Evolutionary conservation across 768 basidiomycete species (phyloP).

Genomic region (Phaffia australis): DNA sequence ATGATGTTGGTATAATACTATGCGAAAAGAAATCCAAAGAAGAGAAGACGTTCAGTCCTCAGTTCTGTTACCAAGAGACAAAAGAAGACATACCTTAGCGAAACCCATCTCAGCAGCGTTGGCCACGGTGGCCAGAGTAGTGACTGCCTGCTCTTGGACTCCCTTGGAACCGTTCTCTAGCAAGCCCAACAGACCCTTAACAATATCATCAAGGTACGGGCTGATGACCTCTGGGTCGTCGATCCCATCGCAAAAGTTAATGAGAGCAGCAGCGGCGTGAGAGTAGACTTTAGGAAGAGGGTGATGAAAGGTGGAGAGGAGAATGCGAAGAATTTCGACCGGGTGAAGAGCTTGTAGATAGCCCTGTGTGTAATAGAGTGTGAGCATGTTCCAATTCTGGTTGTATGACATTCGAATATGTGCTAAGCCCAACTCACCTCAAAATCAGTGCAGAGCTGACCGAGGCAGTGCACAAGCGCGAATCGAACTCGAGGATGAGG

Average conservation of each 20-base stretch:
- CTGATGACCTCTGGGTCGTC: conserved; percentile 60
- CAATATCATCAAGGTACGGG: conserved; percentile 69
- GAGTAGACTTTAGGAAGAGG: conserved; percentile 56
- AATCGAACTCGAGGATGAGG: conserved; percentile 60
- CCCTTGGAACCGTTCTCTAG: conserved; percentile 38
- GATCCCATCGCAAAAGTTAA: conserved; percentile 76
- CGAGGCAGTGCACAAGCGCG: conserved; percentile 71
- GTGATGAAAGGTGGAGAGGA: conserved; percentile 10
- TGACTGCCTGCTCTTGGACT: conserved; percentile 79
- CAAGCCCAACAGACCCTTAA: conserved; percentile 48
- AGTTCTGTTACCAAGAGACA: background rate
- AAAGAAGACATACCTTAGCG: conserved; percentile 46
- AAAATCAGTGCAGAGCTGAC: conserved; percentile 79
- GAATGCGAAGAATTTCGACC: conserved; percentile 26
- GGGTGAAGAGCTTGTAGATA: conserved; percentile 64
- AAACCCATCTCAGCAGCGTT: conserved; percentile 72
- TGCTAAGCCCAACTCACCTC: conserved; percentile 46
- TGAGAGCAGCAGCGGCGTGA: conserved; percentile 74
- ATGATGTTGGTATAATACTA: conserved; percentile 69
- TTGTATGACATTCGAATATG: background rate
- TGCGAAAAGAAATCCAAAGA: conserved; percentile 18
- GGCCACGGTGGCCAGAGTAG: conserved; percentile 79
- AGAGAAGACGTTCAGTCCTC: background rate
- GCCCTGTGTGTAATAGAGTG: conserved; percentile 45
- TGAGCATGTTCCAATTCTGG: conserved; percentile 57